Conservation (phyloP, 1,284 basidiomycete species). For the Naganishia sp. region DNA sequence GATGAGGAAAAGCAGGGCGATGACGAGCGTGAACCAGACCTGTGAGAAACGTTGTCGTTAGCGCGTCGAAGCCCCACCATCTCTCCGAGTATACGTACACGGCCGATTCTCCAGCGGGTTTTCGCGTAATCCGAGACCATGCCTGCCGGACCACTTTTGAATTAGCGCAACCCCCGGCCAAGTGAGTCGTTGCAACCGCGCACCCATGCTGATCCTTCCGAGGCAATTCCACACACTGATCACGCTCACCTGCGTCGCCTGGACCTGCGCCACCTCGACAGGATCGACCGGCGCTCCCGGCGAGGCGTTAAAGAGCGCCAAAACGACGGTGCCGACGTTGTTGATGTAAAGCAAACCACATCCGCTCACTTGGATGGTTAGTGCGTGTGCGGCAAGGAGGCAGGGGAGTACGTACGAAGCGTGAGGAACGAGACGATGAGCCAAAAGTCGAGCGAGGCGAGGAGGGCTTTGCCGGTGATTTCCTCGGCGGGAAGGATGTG, state of each 20-base stretch:
- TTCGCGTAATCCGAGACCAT: constrained; percentile 21
- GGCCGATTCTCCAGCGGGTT: constrained; percentile 7
- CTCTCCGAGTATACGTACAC: neutral
- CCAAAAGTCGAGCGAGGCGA: constrained; percentile 68
- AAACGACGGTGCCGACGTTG: constrained; percentile 89
- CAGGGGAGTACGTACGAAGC: constrained; percentile 59
- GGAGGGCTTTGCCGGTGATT: constrained; percentile 59
- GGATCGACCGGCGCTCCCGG: constrained; percentile 61
- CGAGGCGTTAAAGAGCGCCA: constrained; percentile 69
- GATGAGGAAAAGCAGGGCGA: constrained; percentile 66
- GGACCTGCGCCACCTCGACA: constrained; percentile 68
- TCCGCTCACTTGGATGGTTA: constrained; percentile 68
- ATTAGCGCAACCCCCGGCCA: constrained; percentile 51
- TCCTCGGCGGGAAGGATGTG: constrained; percentile 43
- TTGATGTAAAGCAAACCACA: constrained; percentile 93
- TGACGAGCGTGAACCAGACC: constrained; percentile 66
- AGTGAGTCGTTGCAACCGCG: constrained; percentile 32
- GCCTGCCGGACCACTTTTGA: neutral
- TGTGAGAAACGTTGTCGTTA: constrained; percentile 39
- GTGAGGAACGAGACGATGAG: constrained; percentile 70
- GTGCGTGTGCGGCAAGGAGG: neutral
- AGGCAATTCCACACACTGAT: constrained; percentile 81
- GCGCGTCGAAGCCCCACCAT: neutral
- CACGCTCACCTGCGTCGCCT: constrained; percentile 80
- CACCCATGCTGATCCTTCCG: constrained; percentile 77